phyloP scores from a whole-genome alignment of 192 early-diverging fungal species.

The Coemansia sp. region DNA sequence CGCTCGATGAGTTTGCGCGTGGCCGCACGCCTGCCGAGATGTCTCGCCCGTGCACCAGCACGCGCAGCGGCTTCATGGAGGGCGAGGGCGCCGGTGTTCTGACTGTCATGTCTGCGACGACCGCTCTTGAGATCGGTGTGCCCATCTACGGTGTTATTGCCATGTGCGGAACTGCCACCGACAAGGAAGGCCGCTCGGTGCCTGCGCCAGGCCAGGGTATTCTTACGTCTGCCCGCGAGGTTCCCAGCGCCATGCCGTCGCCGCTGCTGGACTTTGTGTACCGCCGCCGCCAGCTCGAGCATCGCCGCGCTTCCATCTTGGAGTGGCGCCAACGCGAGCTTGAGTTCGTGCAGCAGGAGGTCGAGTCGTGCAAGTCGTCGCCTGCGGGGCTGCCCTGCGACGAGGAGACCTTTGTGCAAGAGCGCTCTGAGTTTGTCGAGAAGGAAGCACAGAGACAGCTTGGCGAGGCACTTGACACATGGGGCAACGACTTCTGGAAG shows the following conservation, averaged over 20 bases:
- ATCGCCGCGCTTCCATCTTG: constrained; percentile 28
- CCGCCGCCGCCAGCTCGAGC: constrained; percentile 75
- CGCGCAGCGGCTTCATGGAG: constrained; percentile 93
- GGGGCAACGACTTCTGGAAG: constrained; percentile 83
- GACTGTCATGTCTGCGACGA: constrained; percentile 81
- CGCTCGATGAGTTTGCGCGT: constrained; percentile 80
- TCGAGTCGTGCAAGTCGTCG: constrained; percentile 27
- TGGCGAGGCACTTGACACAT: constrained; percentile 75
- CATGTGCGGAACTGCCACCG: constrained; percentile 84
- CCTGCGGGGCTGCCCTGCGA: constrained; percentile 50
- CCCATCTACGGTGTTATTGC: constrained; percentile 89
- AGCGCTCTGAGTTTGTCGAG: constrained; percentile 54
- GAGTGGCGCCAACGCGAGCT: constrained; percentile 39
- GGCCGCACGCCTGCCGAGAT: constrained; percentile 89
- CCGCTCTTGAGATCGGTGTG: constrained; percentile 88
- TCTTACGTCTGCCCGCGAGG: constrained; percentile 86
- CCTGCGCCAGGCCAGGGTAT: constrained; percentile 94
- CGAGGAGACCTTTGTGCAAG: constrained; percentile 33
- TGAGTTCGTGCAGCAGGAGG: constrained; percentile 29
- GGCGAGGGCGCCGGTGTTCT: constrained; percentile 86
- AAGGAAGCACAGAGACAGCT: constrained; percentile 74
- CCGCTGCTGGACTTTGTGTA: constrained; percentile 84
- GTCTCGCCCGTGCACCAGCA: constrained; percentile 86
- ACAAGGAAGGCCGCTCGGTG: constrained; percentile 91
- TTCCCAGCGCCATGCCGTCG: constrained; percentile 58